Percentiles rank a stretch among this genome's conserved stretches.
phyloP scores from a whole-genome alignment of 1,284 basidiomycete genomes.

The Heterobasidion occidentale region DNA sequence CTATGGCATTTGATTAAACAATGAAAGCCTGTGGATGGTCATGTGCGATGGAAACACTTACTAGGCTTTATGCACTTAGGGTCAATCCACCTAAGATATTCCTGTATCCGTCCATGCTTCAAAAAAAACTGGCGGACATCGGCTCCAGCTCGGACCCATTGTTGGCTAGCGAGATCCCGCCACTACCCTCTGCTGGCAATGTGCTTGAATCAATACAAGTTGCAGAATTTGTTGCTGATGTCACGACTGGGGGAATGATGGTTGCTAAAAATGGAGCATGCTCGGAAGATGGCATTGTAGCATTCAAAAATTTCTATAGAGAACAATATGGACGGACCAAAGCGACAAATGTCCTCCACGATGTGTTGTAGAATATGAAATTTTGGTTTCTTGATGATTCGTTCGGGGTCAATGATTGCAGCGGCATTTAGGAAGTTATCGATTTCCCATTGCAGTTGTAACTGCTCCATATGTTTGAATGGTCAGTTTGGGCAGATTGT shows the following conservation, averaged over 20 bases:
- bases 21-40: too few relatives aligned
- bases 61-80: not conserved
- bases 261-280: slow-evolving; percentile 26
- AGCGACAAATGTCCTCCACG: slow-evolving; percentile 18
- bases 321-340: slow-evolving; percentile 24
- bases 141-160: slow-evolving; percentile 6
- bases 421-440: slow-evolving; percentile 25
- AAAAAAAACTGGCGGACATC: slow-evolving; percentile 7
- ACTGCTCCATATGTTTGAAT: slow-evolving; percentile 11
- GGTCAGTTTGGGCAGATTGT: not conserved
- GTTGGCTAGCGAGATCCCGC: slow-evolving; percentile 1
- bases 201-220: slow-evolving; percentile 27
- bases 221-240: slow-evolving; percentile 23
- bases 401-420: slow-evolving; percentile 19
- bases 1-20: too few relatives aligned
- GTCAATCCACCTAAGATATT: slow-evolving; percentile 12
- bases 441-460: slow-evolving; percentile 19
- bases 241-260: slow-evolving; percentile 29
- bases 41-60: not conserved
- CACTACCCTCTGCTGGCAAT: slow-evolving; percentile 23
- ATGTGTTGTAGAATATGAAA: slow-evolving; percentile 26
- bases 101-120: slow-evolving; percentile 10
- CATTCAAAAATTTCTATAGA: slow-evolving; percentile 29
- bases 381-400: slow-evolving; percentile 25
- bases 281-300: slow-evolving; percentile 29